Evolutionary conservation across 2,329 filamentous ascomycete species (phyloP).

Genomic region (Phialophora tarda): DNA sequence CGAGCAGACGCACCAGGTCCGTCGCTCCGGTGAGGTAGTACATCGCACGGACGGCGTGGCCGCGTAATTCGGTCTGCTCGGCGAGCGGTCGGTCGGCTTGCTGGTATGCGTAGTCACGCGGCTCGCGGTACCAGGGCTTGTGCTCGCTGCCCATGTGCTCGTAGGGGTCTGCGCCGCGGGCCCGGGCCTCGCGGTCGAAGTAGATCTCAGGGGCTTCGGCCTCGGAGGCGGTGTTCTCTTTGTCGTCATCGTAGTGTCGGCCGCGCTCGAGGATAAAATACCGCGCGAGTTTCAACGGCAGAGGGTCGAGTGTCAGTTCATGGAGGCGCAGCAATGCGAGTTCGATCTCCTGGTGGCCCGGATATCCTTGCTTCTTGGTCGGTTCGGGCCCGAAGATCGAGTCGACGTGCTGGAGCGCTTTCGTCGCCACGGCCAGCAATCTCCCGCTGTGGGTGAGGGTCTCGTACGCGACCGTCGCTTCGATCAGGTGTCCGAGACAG

Average conservation of each 20-base stretch:
- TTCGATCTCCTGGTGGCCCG: slow-evolving; percentile 64
- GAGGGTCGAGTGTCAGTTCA: slow-evolving; percentile 46
- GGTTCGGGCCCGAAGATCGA: slow-evolving; percentile 57
- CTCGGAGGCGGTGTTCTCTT: not conserved
- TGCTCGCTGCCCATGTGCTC: slow-evolving; percentile 11
- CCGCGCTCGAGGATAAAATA: slow-evolving; percentile 55
- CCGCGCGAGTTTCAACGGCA: slow-evolving; percentile 55
- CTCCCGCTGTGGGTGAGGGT: slow-evolving; percentile 56
- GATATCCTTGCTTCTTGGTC: slow-evolving; percentile 60
- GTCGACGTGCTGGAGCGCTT: slow-evolving; percentile 61
- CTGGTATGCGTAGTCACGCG: slow-evolving; percentile 19
- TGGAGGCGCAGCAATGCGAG: slow-evolving; percentile 56
- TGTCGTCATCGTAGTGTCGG: slow-evolving; percentile 43
- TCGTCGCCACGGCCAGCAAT: slow-evolving; percentile 59
- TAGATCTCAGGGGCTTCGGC: slow-evolving; percentile 45
- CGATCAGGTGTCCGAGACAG: slow-evolving; percentile 66
- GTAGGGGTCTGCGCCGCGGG: slow-evolving; percentile 14
- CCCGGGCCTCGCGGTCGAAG: slow-evolving; percentile 11
- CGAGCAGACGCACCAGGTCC: slow-evolving; percentile 3
- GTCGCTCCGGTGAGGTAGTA: slow-evolving; percentile 11
- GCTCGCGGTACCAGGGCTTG: slow-evolving; percentile 5
- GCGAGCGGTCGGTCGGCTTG: slow-evolving; percentile 13
- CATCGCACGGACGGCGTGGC: slow-evolving; percentile 19
- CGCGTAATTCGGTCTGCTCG: slow-evolving; percentile 1
- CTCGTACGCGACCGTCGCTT: slow-evolving; percentile 64